These are phyloP conservation scores for Echium plantagineum DNA, from an alignment of 257 asterid species.

Conservation along the genomic window DNA sequence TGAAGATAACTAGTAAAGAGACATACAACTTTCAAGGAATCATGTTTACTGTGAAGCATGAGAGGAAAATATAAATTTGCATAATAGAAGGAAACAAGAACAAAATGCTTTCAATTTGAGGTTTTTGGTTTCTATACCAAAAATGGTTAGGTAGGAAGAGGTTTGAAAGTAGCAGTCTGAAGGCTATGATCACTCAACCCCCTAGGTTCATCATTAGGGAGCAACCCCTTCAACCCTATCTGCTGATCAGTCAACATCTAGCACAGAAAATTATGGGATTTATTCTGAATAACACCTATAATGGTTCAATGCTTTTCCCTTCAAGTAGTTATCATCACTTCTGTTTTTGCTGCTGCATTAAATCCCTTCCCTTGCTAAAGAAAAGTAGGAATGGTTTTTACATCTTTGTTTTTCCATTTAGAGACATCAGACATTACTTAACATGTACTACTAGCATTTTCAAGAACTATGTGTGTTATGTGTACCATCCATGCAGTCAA, in stretches of 20 bases:
- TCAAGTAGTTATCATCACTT: background rate
- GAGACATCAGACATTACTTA: too few species aligned
- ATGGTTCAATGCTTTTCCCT: slow-evolving; percentile 8
- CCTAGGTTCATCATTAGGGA: slow-evolving; percentile 25
- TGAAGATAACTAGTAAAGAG: background rate
- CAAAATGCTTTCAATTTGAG: slow-evolving; percentile 6
- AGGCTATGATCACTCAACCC: slow-evolving; percentile 14
- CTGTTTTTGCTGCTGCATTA: background rate
- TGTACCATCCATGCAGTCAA: background rate
- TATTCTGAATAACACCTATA: slow-evolving; percentile 13
- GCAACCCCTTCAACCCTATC: slow-evolving; percentile 19
- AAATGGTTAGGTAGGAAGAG: slow-evolving; percentile 8
- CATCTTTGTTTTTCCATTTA: background rate
- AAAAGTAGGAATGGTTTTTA: background rate
- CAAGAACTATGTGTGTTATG: background rate
- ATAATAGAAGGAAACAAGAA: background rate
- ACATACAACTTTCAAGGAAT: background rate
- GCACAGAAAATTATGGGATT: slow-evolving; percentile 32
- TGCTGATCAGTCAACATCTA: slow-evolving; percentile 39
- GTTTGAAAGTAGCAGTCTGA: slow-evolving; percentile 12
- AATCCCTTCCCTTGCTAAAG: background rate
- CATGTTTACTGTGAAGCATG: background rate
- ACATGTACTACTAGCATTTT: background rate
- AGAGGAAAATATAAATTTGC: background rate
- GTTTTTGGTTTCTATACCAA: slow-evolving; percentile 4